These are phyloP conservation scores for Auricularia sp. DNA, from an alignment of 768 basidiomycete genomes.

Conservation along the genomic window DNA sequence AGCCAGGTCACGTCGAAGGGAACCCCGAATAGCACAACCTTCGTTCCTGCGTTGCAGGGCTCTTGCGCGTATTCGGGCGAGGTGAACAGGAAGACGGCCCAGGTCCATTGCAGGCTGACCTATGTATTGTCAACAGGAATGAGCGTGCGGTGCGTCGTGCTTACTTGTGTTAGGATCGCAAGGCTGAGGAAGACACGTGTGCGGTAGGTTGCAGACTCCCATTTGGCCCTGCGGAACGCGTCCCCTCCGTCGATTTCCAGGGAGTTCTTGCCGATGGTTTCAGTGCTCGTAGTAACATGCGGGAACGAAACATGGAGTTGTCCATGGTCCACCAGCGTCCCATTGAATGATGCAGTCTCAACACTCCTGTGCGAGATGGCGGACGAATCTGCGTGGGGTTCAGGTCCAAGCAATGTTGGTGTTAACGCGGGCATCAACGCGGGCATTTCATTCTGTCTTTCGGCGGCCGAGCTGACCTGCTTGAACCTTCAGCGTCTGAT, in stretches of 20 bases:
- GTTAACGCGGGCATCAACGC: too few relatives aligned
- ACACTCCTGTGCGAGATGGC: too few relatives aligned
- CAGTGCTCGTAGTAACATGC: not conserved
- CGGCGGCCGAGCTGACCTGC: too few relatives aligned
- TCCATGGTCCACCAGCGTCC: not conserved
- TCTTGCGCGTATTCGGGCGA: slow-evolving; percentile 6
- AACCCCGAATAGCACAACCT: slow-evolving; percentile 6
- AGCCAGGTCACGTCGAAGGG: not conserved
- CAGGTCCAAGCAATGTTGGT: too few relatives aligned
- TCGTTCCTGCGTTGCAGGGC: slow-evolving; percentile 5
- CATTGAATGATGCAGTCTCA: too few relatives aligned
- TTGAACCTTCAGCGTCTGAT: too few relatives aligned
- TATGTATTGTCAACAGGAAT: not conserved
- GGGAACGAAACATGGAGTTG: not conserved
- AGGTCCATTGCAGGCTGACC: slow-evolving; percentile 10
- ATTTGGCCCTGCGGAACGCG: not conserved
- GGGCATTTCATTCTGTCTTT: too few relatives aligned
- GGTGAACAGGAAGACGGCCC: slow-evolving; percentile 8
- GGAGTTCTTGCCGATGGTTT: not conserved
- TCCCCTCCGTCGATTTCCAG: not conserved
- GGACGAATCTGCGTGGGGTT: too few relatives aligned
- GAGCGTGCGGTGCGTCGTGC: not conserved
- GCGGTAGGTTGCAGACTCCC: not conserved
- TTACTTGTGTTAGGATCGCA: not conserved
- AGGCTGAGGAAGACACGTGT: not conserved